A percentile compares a stretch with the other conserved stretches of the same genome.
These are phyloP conservation scores for Backusella liffmaniae DNA, from an alignment of 192 early-diverging fungal species.

Conservation along the genomic window DNA sequence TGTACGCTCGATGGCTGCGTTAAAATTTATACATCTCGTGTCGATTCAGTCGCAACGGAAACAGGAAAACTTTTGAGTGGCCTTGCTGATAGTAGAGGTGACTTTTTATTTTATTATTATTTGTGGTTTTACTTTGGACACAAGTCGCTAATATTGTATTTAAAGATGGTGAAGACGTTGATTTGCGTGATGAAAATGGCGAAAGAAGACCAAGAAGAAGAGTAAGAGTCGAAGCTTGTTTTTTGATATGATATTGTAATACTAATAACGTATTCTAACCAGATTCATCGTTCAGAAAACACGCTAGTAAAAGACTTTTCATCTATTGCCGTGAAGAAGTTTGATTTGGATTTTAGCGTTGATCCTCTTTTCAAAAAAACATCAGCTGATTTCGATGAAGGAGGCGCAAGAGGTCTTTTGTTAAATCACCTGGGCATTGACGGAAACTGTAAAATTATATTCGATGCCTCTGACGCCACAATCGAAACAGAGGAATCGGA, in stretches of 20 bases:
- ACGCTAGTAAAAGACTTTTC: constrained; percentile 85
- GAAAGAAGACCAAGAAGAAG: constrained; percentile 45
- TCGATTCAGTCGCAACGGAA: constrained; percentile 95
- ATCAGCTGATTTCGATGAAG: constrained; percentile 98
- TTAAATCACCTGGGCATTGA: constrained; percentile 86
- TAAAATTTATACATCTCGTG: constrained; percentile 94
- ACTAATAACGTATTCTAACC: not conserved
- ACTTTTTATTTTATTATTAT: constrained; percentile 3
- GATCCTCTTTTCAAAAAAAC: constrained; percentile 98
- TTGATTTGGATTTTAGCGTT: constrained; percentile 89
- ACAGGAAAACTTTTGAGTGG: constrained; percentile 88
- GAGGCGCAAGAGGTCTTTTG: constrained; percentile 88
- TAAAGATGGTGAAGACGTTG: constrained; percentile 29
- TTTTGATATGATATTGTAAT: not conserved
- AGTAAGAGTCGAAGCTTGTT: constrained; percentile 22
- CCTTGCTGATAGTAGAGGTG: constrained; percentile 70
- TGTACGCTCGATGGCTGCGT: constrained; percentile 96
- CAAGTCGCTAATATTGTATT: not conserved
- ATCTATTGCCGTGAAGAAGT: constrained; percentile 76
- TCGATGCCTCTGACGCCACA: constrained; percentile 87
- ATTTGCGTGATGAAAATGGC: constrained; percentile 46
- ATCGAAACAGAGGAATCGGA: constrained; percentile 30
- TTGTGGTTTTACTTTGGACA: not conserved
- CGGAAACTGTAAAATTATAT: constrained; percentile 84
- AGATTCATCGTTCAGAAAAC: constrained; percentile 49